Conservation (phyloP, 176 grass and related monocot genomes). For the Alopecurus myosuroides region DNA sequence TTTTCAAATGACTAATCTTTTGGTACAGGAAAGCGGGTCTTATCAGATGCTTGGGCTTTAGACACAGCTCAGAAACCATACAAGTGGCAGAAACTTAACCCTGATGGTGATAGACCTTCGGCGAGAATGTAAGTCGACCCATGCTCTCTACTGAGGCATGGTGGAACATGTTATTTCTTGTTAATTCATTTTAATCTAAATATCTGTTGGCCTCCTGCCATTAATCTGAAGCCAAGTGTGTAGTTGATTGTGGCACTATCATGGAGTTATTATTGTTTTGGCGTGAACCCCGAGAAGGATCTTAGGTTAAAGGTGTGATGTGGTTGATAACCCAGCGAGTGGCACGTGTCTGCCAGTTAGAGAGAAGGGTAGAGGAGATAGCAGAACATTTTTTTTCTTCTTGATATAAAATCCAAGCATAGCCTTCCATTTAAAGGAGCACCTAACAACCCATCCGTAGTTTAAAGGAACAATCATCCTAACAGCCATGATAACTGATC, state of each 20-base stretch:
- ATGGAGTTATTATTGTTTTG: not conserved
- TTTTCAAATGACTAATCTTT: slow-evolving; percentile 9
- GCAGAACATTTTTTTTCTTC: not conserved
- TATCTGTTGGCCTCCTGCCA: not conserved
- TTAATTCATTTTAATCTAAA: not conserved
- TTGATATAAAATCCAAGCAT: not conserved
- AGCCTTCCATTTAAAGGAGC: not conserved
- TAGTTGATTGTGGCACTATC: not conserved
- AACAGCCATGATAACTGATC: no score
- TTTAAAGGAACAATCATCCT: not conserved
- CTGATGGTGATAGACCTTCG: slow-evolving; percentile 91
- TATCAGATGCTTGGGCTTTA: slow-evolving; percentile 97
- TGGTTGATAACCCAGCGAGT: not conserved
- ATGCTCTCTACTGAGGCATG: not conserved
- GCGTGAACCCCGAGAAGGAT: not conserved
- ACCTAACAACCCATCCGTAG: not conserved
- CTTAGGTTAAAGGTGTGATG: not conserved
- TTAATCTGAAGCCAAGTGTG: not conserved
- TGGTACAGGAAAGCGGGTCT: slow-evolving; percentile 65
- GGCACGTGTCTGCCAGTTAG: not conserved
- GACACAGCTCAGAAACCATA: slow-evolving; percentile 98
- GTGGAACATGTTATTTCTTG: not conserved
- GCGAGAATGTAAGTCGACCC: slow-evolving; percentile 74
- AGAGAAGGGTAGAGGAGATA: not conserved
- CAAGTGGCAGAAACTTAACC: slow-evolving; percentile 97